Evolutionary conservation across 1,139 yeast genomes (phyloP), one percentile per base, ranked within the genome.

Genomic region (Insectozyma bohioensis): DNA sequence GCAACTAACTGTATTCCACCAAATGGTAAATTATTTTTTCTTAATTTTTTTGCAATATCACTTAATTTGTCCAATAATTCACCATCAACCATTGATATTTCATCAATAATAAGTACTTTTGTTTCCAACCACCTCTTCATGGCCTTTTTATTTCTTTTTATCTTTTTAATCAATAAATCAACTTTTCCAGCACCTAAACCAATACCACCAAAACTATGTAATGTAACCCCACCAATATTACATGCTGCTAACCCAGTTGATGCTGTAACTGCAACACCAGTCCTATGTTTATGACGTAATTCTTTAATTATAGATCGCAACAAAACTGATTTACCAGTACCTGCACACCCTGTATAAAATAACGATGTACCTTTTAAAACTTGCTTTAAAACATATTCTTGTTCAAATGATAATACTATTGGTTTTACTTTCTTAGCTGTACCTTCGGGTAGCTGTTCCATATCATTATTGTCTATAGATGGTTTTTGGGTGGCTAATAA

Each of bases 311-410:
- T 71, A 17, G 82, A 74, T 39, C 82, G 70, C 31, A 94, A 63
- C 12, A 85, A 64, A 4, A 88, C 80, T 1, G 96, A 86, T 54
- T 88, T 88, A 49, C 97, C 97, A 1, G 97, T 88, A 49, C 97
- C 97, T 0, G 97, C 97, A 24, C 96, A 85, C 24, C 97, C 97
- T 0, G 97, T 88, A 50, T 85, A 88, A 52, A 88, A 88, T 1
- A 87, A 56, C 25, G 81, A 84, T 13, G 66, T 61, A 0, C 86
- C 72, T n/a, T 39, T 41, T 16, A 55, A 33, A 0, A 63, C 73
- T 34, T 63, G 52, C 16, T 58, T 51, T 8, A 67, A 49, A 15
- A 69, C 63, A 35, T 56, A 51, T 39, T 67, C 67, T 44, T 70
- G 75, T 41, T 70, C 74, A 10, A 53, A 41, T 0, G 75, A 67